A percentile compares a stretch with the other conserved stretches of the same genome.
These are phyloP conservation scores for Xylaria intraflava DNA, from an alignment of 495 filamentous ascomycete species.

Conservation along the genomic window DNA sequence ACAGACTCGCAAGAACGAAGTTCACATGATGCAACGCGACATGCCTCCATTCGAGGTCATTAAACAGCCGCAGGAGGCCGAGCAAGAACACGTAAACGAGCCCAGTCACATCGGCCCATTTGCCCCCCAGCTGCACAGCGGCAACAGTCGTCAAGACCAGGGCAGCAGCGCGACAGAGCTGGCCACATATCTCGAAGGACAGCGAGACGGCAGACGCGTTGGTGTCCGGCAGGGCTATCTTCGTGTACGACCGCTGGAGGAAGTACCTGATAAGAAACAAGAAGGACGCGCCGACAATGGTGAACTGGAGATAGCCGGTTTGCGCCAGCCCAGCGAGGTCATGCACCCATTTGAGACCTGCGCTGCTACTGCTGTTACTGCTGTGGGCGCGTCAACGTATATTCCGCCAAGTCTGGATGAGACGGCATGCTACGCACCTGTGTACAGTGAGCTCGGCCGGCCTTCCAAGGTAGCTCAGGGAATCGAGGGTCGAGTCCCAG, in stretches of 20 bases:
- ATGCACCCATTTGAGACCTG: slow-evolving; percentile 24
- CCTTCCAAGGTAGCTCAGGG: neutral
- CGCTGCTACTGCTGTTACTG: too few species aligned
- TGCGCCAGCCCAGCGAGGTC: slow-evolving; percentile 19
- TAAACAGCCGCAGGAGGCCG: slow-evolving; percentile 29
- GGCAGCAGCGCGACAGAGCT: slow-evolving; percentile 26
- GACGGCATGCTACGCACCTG: neutral
- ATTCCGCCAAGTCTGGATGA: neutral
- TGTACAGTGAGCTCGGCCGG: neutral
- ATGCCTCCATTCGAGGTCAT: slow-evolving; percentile 32
- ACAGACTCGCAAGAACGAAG: slow-evolving; percentile 19
- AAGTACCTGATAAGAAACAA: slow-evolving; percentile 21
- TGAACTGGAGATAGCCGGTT: slow-evolving; percentile 23
- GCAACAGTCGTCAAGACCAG: slow-evolving; percentile 25
- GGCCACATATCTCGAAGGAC: slow-evolving; percentile 27
- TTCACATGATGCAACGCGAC: slow-evolving; percentile 35
- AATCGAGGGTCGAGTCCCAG: neutral
- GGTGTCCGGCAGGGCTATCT: slow-evolving; percentile 18
- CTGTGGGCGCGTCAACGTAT: too few species aligned
- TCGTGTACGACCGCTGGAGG: slow-evolving; percentile 19
- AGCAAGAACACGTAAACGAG: slow-evolving; percentile 30
- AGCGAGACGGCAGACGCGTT: slow-evolving; percentile 24
- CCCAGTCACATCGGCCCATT: slow-evolving; percentile 23
- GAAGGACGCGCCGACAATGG: slow-evolving; percentile 22
- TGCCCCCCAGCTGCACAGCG: slow-evolving; percentile 13